A percentile compares a stretch with the other conserved stretches of the same genome.
Conservation (phyloP, 805 yeast genomes). For the Wickerhamiella spandovensis region DNA sequence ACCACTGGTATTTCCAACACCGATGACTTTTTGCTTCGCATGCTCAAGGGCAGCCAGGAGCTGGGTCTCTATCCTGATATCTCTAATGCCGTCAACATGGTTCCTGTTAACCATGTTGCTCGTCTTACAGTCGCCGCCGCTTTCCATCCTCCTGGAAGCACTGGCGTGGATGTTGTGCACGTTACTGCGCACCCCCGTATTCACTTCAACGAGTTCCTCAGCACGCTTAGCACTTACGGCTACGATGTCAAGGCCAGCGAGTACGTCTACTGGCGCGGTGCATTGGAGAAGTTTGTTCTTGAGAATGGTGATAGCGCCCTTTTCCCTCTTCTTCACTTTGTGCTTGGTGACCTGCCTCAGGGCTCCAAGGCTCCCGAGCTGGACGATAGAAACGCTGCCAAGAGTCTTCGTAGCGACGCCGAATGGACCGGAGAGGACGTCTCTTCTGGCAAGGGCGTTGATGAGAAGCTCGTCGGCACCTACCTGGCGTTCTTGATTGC, state of each 20-base stretch:
- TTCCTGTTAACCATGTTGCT: conserved; percentile 97
- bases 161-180: conserved; percentile 62
- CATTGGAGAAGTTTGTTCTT: conserved; percentile 64
- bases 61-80: conserved; percentile 78
- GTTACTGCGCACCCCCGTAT: conserved; percentile 97
- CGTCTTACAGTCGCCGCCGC: conserved; percentile 76
- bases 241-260: conserved; percentile 48
- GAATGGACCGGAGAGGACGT: conserved; percentile 52
- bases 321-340: conserved; percentile 88
- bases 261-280: conserved; percentile 67
- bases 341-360: conserved; percentile 79
- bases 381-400: conserved; percentile 72
- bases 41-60: conserved; percentile 89
- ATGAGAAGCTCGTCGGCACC: conserved; percentile 47
- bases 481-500: conserved; percentile 70
- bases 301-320: conserved; percentile 72
- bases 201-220: conserved; percentile 60
- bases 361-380: conserved; percentile 91
- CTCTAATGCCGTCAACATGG: conserved; percentile 81
- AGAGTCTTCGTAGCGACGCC: conserved; percentile 49
- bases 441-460: conserved; percentile 66
- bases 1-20: conserved; percentile 82
- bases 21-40: conserved; percentile 88
- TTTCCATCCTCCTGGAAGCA: conserved; percentile 50
- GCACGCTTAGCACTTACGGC: conserved; percentile 54